Evolutionary conservation across 352 stramenopile genomes (phyloP).

Genomic region (Pythium utonaiense): DNA sequence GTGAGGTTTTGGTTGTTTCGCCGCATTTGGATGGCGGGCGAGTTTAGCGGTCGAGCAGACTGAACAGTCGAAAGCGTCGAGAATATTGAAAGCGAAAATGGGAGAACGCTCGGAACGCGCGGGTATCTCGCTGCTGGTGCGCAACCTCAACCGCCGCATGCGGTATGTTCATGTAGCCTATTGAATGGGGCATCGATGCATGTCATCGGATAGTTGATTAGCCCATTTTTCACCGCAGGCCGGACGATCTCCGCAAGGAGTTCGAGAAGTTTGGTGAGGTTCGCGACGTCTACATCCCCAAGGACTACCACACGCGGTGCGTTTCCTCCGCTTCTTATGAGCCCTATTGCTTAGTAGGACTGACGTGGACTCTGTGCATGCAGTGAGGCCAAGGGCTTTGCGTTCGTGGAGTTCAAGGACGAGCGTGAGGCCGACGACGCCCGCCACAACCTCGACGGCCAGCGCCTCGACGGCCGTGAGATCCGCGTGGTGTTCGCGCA

Average conservation of each 20-base stretch:
- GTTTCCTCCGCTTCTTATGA: background rate
- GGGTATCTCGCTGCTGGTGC: constrained; percentile 91
- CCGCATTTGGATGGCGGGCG: constrained; percentile 1
- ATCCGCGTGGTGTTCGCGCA: constrained; percentile 96
- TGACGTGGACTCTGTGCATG: background rate
- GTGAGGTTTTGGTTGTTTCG: background rate
- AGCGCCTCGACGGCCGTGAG: constrained; percentile 89
- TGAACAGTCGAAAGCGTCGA: background rate
- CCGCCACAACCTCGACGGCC: constrained; percentile 88
- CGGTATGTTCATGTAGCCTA: constrained; percentile 33
- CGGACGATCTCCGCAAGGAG: constrained; percentile 89
- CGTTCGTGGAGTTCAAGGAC: constrained; percentile 94
- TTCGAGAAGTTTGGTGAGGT: constrained; percentile 94
- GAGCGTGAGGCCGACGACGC: constrained; percentile 90
- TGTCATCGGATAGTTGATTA: background rate
- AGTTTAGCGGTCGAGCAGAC: background rate
- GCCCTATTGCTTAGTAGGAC: too few species aligned
- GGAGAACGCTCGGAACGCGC: constrained; percentile 37
- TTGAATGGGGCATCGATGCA: background rate
- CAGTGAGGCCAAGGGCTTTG: constrained; percentile 93
- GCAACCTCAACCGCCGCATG: constrained; percentile 91
- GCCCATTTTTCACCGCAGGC: constrained; percentile 30
- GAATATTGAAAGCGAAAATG: constrained; percentile 11
- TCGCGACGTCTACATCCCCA: constrained; percentile 94
- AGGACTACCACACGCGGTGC: constrained; percentile 91